Evolutionary conservation across 306 rosid species (phyloP), one percentile per base, ranked within the genome.

Genomic region (Sicyos baderoa): DNA sequence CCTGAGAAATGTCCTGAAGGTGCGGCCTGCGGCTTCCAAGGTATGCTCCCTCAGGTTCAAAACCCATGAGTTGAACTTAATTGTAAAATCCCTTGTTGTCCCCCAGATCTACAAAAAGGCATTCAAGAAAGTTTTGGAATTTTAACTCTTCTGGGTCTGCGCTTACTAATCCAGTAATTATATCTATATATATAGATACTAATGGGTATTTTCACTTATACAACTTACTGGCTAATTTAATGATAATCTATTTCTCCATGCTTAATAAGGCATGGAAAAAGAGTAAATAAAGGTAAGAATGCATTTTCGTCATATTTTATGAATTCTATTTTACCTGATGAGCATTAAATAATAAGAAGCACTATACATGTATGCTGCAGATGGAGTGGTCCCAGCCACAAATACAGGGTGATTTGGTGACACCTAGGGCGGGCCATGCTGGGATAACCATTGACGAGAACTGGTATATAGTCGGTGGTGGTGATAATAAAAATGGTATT

Each of bases 331-430:
- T 4, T 50, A 58, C 62, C 23, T 70, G 74, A 72, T 73, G 64
- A 72, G 23, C 18, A 22, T 21, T 66, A 47, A 66, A 66, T 48
- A 64, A 66, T 66, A 47, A 47, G 55, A 47, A 47, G 55, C 37
- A 15, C 9, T 48, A 23, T 14, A 49, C 23, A 22, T 27, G 48
- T 59, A 60, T 79, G 73, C 71, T 77, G 79, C 87, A 88, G 99
- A 77, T 84, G 97, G 97, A 94, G 76, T 94, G 99, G 99, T 94
- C 99, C 56, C 96, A 85, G 74, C 99, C 99, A 55, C 84, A 86
- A 81, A 56, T 82, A 77, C 88, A 86, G 79, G 96, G 96, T 75
- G 96, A 90, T 76, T 76, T 86, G 68, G 90, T 84, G 70, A 75
- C 86, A 79, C 88, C 97, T 48, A 84, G 99, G 82, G 99, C 97